phyloP scores from a whole-genome alignment of 495 filamentous ascomycete genomes.

The Penicillium canescens region DNA sequence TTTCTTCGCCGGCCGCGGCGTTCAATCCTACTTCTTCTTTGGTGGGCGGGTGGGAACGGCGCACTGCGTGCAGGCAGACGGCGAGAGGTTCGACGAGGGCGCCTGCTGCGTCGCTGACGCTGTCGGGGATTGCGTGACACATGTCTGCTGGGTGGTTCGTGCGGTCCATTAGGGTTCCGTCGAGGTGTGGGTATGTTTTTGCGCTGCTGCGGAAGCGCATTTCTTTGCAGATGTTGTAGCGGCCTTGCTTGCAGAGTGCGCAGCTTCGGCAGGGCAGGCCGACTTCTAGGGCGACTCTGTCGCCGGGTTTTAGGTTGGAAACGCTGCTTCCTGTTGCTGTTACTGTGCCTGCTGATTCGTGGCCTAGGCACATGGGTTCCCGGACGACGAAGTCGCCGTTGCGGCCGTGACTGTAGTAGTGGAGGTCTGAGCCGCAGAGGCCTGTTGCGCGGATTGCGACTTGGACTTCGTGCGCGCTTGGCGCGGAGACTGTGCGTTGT shows the following conservation, averaged over 20 bases:
- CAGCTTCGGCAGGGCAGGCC: constrained; percentile 77
- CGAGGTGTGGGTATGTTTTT: constrained; percentile 74
- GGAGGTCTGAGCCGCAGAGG: constrained; percentile 81
- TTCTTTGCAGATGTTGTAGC: constrained; percentile 83
- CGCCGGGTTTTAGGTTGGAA: constrained; percentile 51
- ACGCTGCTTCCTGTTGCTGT: constrained; percentile 58
- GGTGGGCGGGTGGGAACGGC: constrained; percentile 56
- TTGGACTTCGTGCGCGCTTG: constrained; percentile 63
- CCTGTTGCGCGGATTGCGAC: constrained; percentile 73
- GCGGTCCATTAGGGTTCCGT: constrained; percentile 79
- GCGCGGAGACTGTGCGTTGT: constrained; percentile 39
- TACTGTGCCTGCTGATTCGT: constrained; percentile 75
- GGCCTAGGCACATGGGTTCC: constrained; percentile 71
- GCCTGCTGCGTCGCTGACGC: constrained; percentile 64
- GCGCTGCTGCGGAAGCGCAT: constrained; percentile 80
- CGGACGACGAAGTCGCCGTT: constrained; percentile 80
- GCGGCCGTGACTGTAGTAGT: constrained; percentile 82
- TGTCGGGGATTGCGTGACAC: constrained; percentile 58
- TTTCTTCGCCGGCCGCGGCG: constrained; percentile 25
- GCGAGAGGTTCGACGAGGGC: constrained; percentile 78
- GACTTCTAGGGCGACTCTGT: constrained; percentile 81
- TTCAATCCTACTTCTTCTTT: constrained; percentile 27
- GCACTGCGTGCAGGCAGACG: constrained; percentile 75
- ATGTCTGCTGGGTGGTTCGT: constrained; percentile 70
- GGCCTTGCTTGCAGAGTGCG: constrained; percentile 61